phyloP scores from a whole-genome alignment of 441 rosid genomes.

The Erodium trifolium region DNA sequence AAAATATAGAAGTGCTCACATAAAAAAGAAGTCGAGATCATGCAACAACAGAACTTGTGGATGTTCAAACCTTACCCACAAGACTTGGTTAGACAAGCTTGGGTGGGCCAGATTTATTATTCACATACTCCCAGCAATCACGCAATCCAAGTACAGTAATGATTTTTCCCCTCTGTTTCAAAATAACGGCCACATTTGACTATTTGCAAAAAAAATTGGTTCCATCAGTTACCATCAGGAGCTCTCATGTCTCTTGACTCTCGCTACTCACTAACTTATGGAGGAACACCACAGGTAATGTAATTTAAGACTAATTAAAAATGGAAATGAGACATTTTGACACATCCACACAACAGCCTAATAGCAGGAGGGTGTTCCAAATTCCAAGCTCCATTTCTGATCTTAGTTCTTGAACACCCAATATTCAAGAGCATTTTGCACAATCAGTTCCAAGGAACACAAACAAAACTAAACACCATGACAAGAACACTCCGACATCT shows the following conservation, averaged over 20 bases:
- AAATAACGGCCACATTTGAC: neutral
- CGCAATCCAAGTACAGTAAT: neutral
- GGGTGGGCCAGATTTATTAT: neutral
- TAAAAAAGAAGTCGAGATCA: too few relatives aligned
- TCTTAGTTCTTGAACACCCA: too few relatives aligned
- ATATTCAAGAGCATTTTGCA: neutral
- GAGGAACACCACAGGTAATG: too few relatives aligned
- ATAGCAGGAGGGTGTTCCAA: neutral
- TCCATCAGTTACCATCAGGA: neutral
- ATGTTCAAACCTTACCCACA: neutral
- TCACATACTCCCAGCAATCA: neutral
- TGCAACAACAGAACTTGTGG: neutral
- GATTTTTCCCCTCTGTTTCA: neutral
- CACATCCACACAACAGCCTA: neutral
- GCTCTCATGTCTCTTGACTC: too few relatives aligned
- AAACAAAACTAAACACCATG: neutral
- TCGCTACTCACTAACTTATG: neutral
- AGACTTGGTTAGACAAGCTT: neutral
- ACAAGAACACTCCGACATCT: neutral
- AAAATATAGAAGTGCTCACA: too few relatives aligned
- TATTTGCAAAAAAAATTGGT: neutral
- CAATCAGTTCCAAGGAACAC: neutral
- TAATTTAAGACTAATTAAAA: too few relatives aligned
- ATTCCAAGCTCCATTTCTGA: too few relatives aligned
- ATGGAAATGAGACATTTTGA: neutral